A percentile compares a stretch with the other conserved stretches of the same genome.
Evolutionary conservation across 2,329 filamentous ascomycete species (phyloP).

Genomic region (Aspergillus novoparasiticus): DNA sequence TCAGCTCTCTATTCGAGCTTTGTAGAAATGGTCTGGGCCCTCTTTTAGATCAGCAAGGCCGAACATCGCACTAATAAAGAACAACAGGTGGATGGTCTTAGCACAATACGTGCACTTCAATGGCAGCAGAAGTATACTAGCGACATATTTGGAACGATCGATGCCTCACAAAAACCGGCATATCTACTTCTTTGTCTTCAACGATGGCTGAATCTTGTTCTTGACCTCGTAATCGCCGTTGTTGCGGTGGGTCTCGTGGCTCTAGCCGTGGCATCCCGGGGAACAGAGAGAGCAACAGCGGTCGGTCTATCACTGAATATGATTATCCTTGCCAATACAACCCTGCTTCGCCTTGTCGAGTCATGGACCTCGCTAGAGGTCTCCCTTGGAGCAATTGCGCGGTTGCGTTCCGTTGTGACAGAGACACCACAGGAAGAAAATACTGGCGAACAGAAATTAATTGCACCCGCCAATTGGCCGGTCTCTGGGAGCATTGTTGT

Average conservation of each 20-base stretch:
- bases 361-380: constrained; percentile 59
- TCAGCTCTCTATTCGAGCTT: constrained; percentile 18
- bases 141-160: constrained; percentile 6
- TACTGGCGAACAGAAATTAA: not conserved
- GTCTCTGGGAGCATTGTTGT: not conserved
- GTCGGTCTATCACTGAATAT: constrained; percentile 51
- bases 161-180: constrained; percentile 22
- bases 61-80: not conserved
- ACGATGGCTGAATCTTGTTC: constrained; percentile 23
- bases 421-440: not conserved
- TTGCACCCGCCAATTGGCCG: not conserved
- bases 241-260: constrained; percentile 13
- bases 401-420: not conserved
- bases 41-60: not conserved
- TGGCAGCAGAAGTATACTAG: constrained; percentile 7
- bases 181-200: constrained; percentile 26
- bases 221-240: constrained; percentile 20
- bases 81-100: constrained; percentile 9
- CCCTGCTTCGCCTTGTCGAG: constrained; percentile 45
- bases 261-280: constrained; percentile 18
- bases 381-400: constrained; percentile 52
- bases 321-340: constrained; percentile 50
- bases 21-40: constrained; percentile 7
- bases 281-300: constrained; percentile 40
- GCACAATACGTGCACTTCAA: constrained; percentile 19